Evolutionary conservation across 2,329 filamentous ascomycete species (phyloP).

Genomic region (Cadophora luteo-olivacea): DNA sequence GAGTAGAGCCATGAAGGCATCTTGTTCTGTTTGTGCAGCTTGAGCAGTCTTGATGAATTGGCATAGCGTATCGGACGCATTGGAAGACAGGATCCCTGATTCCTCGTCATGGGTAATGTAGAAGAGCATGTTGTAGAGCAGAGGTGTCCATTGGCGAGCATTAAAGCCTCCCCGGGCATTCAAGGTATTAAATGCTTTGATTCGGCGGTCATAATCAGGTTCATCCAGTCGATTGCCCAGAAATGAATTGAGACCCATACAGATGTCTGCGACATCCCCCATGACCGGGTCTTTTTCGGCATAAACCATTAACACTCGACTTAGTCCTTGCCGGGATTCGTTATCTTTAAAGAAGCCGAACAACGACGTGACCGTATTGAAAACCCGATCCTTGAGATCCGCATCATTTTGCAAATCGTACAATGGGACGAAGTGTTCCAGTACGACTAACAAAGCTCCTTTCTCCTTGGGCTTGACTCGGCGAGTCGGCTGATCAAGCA

Average conservation of each 20-base stretch:
- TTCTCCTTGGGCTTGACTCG: constrained; percentile 85
- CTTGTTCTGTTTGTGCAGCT: constrained; percentile 50
- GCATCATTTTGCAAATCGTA: constrained; percentile 62
- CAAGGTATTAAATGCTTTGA: constrained; percentile 77
- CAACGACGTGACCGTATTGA: constrained; percentile 76
- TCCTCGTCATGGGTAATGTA: constrained; percentile 88
- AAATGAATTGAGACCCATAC: constrained; percentile 82
- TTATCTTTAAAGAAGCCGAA: constrained; percentile 92
- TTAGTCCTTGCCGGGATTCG: constrained; percentile 75
- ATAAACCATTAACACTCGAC: constrained; percentile 74
- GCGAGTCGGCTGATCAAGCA: constrained; percentile 84
- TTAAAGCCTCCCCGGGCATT: constrained; percentile 71
- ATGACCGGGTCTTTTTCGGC: constrained; percentile 68
- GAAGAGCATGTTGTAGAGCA: constrained; percentile 89
- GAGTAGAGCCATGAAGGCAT: constrained; percentile 64
- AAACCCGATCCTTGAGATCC: constrained; percentile 69
- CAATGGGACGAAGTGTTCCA: constrained; percentile 80
- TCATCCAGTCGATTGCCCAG: constrained; percentile 76
- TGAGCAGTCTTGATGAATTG: constrained; percentile 74
- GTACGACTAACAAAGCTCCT: constrained; percentile 76
- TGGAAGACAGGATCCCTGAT: constrained; percentile 79
- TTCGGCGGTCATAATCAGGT: constrained; percentile 84
- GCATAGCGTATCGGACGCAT: constrained; percentile 81
- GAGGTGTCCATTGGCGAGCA: constrained; percentile 80
- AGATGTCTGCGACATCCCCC: constrained; percentile 70